Evolutionary conservation across 1,284 basidiomycete species (phyloP).

Genomic region (Inonotus obliquus): DNA sequence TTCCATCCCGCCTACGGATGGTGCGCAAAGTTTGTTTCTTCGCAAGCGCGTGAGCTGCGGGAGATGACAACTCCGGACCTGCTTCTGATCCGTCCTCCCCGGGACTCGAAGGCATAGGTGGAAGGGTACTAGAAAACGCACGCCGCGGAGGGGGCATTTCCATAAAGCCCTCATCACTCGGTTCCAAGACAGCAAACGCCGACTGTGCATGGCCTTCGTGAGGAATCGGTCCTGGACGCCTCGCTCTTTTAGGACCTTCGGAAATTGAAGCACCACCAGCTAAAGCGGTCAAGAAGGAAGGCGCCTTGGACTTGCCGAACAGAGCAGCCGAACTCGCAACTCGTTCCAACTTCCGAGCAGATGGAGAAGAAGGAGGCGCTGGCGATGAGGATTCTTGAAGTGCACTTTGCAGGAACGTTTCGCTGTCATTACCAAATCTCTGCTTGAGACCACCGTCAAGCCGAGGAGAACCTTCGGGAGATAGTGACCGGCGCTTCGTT

Average conservation of each 20-base stretch:
- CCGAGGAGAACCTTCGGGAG: slow-evolving; percentile 49
- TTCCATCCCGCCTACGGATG: slow-evolving; percentile 70
- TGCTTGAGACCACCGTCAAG: slow-evolving; percentile 32
- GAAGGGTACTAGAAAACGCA: slow-evolving; percentile 69
- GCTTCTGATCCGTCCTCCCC: slow-evolving; percentile 58
- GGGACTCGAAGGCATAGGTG: slow-evolving; percentile 36
- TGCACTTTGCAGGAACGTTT: neutral
- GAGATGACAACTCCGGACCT: slow-evolving; percentile 63
- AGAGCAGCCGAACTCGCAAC: slow-evolving; percentile 39
- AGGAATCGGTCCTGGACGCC: slow-evolving; percentile 57
- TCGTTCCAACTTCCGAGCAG: slow-evolving; percentile 58
- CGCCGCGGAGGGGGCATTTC: slow-evolving; percentile 52
- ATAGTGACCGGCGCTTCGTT: slow-evolving; percentile 67
- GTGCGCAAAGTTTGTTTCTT: slow-evolving; percentile 70
- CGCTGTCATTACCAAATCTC: slow-evolving; percentile 26
- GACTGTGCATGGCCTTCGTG: slow-evolving; percentile 37
- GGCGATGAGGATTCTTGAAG: slow-evolving; percentile 49
- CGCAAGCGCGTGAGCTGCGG: slow-evolving; percentile 66
- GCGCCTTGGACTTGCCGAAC: slow-evolving; percentile 48
- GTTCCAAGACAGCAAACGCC: slow-evolving; percentile 25
- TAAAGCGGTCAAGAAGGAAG: neutral
- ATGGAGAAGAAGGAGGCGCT: slow-evolving; percentile 48
- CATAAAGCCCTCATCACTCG: slow-evolving; percentile 22
- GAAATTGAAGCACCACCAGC: slow-evolving; percentile 34
- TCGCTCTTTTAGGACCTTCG: slow-evolving; percentile 49